Percentiles rank a stretch among this genome's conserved stretches.
Evolutionary conservation across 2,329 filamentous ascomycete species (phyloP).

Genomic region (Colletotrichum sp.): DNA sequence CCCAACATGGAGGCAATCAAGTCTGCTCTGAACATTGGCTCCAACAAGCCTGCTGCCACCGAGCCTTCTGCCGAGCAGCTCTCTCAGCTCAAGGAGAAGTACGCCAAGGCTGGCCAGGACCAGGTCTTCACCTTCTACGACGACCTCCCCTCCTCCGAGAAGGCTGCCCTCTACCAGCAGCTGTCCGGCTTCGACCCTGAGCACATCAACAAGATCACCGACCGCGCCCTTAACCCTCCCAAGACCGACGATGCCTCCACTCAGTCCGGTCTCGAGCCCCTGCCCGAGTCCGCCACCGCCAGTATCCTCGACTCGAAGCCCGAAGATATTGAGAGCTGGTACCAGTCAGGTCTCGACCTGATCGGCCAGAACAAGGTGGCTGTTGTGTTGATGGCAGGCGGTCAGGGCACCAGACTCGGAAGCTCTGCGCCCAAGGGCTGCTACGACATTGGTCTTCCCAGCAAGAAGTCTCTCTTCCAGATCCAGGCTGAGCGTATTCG

Average conservation of each 20-base stretch:
- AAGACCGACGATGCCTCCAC: constrained; percentile 59
- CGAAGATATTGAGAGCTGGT: constrained; percentile 83
- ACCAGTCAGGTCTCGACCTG: constrained; percentile 80
- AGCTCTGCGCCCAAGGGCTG: constrained; percentile 97
- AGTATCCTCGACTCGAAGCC: constrained; percentile 89
- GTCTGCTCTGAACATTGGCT: constrained; percentile 42
- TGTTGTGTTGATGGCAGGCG: constrained; percentile 96
- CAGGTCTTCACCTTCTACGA: constrained; percentile 90
- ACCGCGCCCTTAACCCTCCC: constrained; percentile 81
- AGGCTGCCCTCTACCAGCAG: constrained; percentile 81
- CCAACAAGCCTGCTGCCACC: constrained; percentile 38
- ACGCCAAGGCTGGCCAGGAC: constrained; percentile 75
- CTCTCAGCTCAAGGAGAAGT: constrained; percentile 72
- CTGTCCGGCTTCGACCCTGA: constrained; percentile 81
- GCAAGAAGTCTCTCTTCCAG: constrained; percentile 94
- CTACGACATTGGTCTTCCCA: constrained; percentile 94
- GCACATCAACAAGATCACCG: constrained; percentile 86
- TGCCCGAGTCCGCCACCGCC: constrained; percentile 84
- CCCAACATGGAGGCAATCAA: constrained; percentile 49
- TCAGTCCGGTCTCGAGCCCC: constrained; percentile 74
- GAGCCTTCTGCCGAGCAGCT: constrained; percentile 71
- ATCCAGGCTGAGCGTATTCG: constrained; percentile 94
- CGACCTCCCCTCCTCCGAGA: constrained; percentile 73
- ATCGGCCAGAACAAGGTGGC: constrained; percentile 77
- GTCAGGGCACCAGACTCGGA: constrained; percentile 92